Evolutionary conservation across 805 yeast genomes (phyloP).

Genomic region (Lachancea sp.): DNA sequence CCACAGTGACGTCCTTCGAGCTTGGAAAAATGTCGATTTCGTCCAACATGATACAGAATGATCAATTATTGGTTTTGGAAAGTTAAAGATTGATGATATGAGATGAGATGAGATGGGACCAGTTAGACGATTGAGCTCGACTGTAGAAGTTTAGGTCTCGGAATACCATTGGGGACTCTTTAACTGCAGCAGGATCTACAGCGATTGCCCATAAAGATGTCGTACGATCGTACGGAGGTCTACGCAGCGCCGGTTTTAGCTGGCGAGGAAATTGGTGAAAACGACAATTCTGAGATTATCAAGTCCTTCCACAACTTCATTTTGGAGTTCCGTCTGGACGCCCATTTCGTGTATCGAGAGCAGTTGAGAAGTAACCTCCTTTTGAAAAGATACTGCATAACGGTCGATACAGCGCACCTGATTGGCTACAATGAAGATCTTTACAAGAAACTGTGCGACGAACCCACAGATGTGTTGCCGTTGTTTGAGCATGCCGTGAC

Average conservation of each 20-base stretch:
- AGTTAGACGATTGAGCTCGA: no score
- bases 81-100: no score
- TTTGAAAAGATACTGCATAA: conserved; percentile 63
- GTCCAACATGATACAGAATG: no score
- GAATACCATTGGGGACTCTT: no score
- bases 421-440: conserved; percentile 85
- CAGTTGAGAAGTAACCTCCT: conserved; percentile 83
- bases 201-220: conserved; percentile 37
- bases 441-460: conserved; percentile 75
- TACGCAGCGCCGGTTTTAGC: conserved; percentile 79
- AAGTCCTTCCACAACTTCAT: conserved; percentile 77
- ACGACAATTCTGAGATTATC: conserved; percentile 58
- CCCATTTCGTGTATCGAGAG: conserved; percentile 81
- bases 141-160: no score
- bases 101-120: no score
- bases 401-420: conserved; percentile 76
- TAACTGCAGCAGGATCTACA: no score
- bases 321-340: conserved; percentile 75
- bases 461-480: conserved; percentile 84
- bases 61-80: no score
- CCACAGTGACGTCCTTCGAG: no score
- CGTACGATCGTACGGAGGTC: conserved; percentile 66
- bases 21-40: no score
- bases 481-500: conserved; percentile 77
- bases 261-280: conserved; percentile 66